These are phyloP conservation scores for Tilletia indica DNA, from an alignment of 1,284 basidiomycete genomes.

Conservation along the genomic window DNA sequence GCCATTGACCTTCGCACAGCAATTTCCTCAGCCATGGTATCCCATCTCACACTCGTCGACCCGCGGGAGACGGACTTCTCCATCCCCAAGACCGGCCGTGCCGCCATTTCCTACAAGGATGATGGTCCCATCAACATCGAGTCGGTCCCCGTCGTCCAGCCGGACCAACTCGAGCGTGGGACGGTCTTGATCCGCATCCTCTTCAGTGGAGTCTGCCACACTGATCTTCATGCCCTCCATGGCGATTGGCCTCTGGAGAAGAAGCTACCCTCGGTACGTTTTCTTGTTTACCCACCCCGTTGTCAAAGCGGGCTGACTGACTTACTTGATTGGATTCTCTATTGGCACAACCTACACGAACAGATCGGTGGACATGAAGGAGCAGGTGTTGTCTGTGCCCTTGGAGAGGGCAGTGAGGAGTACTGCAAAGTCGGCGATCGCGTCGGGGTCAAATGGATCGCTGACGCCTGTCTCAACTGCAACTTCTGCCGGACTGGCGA, in stretches of 20 bases:
- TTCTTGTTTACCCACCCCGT: not conserved
- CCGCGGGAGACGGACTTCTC: slow-evolving; percentile 38
- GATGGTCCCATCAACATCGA: slow-evolving; percentile 37
- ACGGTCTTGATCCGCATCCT: slow-evolving; percentile 76
- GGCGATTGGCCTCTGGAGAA: slow-evolving; percentile 57
- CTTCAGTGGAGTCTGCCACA: slow-evolving; percentile 44
- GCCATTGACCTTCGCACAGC: no score
- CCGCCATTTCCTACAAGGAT: slow-evolving; percentile 44
- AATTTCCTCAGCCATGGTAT: no score
- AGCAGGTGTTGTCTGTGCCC: slow-evolving; percentile 68
- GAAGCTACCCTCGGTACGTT: slow-evolving; percentile 57
- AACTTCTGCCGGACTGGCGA: slow-evolving; percentile 71
- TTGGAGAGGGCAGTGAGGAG: slow-evolving; percentile 68
- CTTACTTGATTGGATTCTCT: not conserved
- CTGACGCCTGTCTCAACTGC: slow-evolving; percentile 69
- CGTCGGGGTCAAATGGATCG: slow-evolving; percentile 72
- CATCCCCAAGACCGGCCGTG: slow-evolving; percentile 32
- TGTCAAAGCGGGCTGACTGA: not conserved
- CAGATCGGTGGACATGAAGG: slow-evolving; percentile 78
- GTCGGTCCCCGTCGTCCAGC: not conserved
- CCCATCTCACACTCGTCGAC: slow-evolving; percentile 19
- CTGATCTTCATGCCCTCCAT: slow-evolving; percentile 41
- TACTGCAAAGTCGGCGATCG: slow-evolving; percentile 69
- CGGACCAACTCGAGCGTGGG: slow-evolving; percentile 67
- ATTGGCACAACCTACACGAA: not conserved